Percentiles rank a stretch among this genome's conserved stretches.
These are phyloP conservation scores for Schwanniomyces polymorphus DNA, from an alignment of 805 yeast species.

Conservation along the genomic window DNA sequence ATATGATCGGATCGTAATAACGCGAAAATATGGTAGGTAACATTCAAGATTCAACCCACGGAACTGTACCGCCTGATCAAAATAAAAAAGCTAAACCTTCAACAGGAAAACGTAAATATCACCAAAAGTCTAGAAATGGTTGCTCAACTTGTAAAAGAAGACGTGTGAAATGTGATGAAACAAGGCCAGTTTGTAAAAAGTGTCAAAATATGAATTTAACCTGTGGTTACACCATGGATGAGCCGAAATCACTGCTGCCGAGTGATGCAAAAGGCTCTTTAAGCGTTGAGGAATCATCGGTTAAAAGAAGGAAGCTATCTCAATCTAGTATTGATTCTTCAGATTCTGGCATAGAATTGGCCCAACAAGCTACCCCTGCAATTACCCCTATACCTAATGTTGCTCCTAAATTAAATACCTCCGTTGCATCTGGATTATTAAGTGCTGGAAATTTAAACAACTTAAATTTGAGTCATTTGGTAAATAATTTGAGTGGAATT, in stretches of 20 bases:
- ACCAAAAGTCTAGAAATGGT: conserved; percentile 84
- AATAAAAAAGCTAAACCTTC: conserved; percentile 21
- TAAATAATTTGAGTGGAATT: conserved; percentile 36
- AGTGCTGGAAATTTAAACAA: conserved; percentile 42
- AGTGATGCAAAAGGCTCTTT: conserved; percentile 3
- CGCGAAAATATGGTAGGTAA: background rate
- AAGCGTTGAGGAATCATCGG: background rate
- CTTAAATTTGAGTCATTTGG: conserved; percentile 42
- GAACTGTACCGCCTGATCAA: background rate
- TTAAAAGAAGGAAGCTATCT: conserved; percentile 5
- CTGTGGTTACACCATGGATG: conserved; percentile 56
- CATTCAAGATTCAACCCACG: background rate
- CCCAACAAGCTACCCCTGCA: conserved; percentile 18
- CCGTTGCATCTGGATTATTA: conserved; percentile 11
- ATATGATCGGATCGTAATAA: background rate
- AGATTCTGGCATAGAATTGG: conserved; percentile 2
- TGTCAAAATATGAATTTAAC: conserved; percentile 77
- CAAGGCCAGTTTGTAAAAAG: conserved; percentile 74
- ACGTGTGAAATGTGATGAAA: conserved; percentile 91
- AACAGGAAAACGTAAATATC: conserved; percentile 81
- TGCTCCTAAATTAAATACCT: background rate
- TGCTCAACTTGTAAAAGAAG: conserved; percentile 87
- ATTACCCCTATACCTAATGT: conserved; percentile 10
- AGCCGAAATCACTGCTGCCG: conserved; percentile 5
- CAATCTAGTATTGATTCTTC: background rate